Conservation (phyloP, 192 early-diverging fungal species). For the Coemansia sp. region DNA sequence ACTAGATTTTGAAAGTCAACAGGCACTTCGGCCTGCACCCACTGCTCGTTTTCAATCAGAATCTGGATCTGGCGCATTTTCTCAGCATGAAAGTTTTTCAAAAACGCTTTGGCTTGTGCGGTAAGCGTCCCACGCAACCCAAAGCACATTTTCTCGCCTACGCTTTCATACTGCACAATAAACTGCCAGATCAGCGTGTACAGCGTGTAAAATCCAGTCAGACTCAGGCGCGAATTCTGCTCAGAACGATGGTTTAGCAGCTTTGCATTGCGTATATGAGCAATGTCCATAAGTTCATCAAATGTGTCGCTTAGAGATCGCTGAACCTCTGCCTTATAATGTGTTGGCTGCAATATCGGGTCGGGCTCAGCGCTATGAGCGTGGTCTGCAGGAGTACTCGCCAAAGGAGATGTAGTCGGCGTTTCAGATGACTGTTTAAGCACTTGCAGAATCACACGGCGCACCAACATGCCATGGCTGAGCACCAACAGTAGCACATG, state of each 20-base stretch:
- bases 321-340: constrained; percentile 47
- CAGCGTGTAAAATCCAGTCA: constrained; percentile 83
- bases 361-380: constrained; percentile 1
- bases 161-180: constrained; percentile 69
- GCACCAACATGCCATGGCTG: constrained; percentile 67
- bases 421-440: constrained; percentile 52
- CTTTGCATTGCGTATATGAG: constrained; percentile 84
- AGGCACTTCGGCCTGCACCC: constrained; percentile 91
- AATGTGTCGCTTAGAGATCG: constrained; percentile 72
- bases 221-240: constrained; percentile 83
- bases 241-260: constrained; percentile 83
- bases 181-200: constrained; percentile 81
- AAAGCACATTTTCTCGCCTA: constrained; percentile 86
- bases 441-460: constrained; percentile 65
- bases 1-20: constrained; percentile 88
- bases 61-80: constrained; percentile 80
- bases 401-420: not conserved
- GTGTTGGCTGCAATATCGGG: not conserved
- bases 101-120: constrained; percentile 89
- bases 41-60: constrained; percentile 95
- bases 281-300: constrained; percentile 78
- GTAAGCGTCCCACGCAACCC: constrained; percentile 83
- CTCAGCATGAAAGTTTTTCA: constrained; percentile 92
- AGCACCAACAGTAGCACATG: constrained; percentile 71
- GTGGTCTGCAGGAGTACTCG: not conserved